A percentile compares a stretch with the other conserved stretches of the same genome.
These are phyloP conservation scores for Dentipellis sp. DNA, from an alignment of 768 basidiomycete genomes.

Conservation along the genomic window DNA sequence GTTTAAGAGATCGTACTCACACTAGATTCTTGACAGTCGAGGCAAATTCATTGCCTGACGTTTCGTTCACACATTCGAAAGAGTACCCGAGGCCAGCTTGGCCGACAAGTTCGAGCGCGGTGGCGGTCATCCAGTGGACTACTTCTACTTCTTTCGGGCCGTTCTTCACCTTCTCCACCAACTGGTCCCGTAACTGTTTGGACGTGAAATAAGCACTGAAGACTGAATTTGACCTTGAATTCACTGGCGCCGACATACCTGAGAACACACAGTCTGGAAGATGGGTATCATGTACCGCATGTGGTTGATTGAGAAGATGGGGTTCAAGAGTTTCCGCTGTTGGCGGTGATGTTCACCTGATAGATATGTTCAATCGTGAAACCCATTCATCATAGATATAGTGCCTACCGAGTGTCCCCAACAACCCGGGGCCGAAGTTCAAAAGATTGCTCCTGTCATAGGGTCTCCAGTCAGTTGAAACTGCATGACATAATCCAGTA, in stretches of 20 bases:
- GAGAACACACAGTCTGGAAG: constrained; percentile 25
- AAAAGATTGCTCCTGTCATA: constrained; percentile 7
- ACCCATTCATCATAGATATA: not conserved
- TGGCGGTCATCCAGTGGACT: constrained; percentile 24
- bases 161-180: constrained; percentile 10
- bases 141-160: constrained; percentile 22
- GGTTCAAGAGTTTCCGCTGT: constrained; percentile 21
- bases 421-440: constrained; percentile 29
- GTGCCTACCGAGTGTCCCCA: constrained; percentile 26
- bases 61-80: constrained; percentile 21
- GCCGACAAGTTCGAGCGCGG: constrained; percentile 28
- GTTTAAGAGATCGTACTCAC: constrained; percentile 26
- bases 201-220: not conserved
- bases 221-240: constrained; percentile 11
- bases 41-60: constrained; percentile 20
- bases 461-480: not conserved
- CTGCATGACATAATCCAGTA: not conserved
- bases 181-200: not conserved
- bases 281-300: constrained; percentile 13
- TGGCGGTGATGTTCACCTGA: constrained; percentile 20
- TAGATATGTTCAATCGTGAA: not conserved
- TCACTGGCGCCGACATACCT: constrained; percentile 14
- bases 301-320: constrained; percentile 18
- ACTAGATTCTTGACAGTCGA: constrained; percentile 21
- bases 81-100: constrained; percentile 26